Evolutionary conservation across 2,329 filamentous ascomycete species (phyloP).

Genomic region (Fusarium annulatum): DNA sequence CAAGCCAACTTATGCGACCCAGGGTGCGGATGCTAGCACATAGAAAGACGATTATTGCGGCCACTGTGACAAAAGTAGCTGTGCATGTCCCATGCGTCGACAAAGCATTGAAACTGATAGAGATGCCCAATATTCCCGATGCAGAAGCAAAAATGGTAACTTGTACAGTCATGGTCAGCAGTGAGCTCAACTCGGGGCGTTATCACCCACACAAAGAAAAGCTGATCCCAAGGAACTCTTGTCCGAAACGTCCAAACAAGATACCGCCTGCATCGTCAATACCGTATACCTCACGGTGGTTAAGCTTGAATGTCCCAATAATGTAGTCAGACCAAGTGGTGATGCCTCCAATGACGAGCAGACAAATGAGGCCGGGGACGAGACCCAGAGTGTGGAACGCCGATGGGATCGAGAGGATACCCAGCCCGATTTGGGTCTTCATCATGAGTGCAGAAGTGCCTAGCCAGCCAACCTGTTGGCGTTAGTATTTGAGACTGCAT

Average conservation of each 20-base stretch:
- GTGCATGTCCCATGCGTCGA: slow-evolving; percentile 54
- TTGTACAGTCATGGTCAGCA: slow-evolving; percentile 5
- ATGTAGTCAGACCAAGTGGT: slow-evolving; percentile 63
- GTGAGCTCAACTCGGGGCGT: fast-evolving
- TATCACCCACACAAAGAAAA: slow-evolving; percentile 49
- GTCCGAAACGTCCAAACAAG: slow-evolving; percentile 60
- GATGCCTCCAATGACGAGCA: slow-evolving; percentile 55
- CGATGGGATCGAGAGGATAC: slow-evolving; percentile 60
- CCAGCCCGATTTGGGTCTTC: slow-evolving; percentile 59
- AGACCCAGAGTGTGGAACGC: slow-evolving; percentile 59
- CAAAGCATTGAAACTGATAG: slow-evolving; percentile 54
- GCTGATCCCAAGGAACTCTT: slow-evolving; percentile 53
- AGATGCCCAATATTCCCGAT: slow-evolving; percentile 46
- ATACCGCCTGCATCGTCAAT: slow-evolving; percentile 64
- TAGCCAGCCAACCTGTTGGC: slow-evolving; percentile 54
- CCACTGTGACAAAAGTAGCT: slow-evolving; percentile 53
- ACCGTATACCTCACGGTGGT: slow-evolving; percentile 62
- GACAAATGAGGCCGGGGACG: slow-evolving; percentile 58
- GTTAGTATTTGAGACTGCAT: neutral
- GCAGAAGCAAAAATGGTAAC: slow-evolving; percentile 36
- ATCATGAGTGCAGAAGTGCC: slow-evolving; percentile 59
- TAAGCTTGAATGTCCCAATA: slow-evolving; percentile 62
- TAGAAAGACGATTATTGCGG: slow-evolving; percentile 44
- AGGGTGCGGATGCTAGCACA: slow-evolving; percentile 50
- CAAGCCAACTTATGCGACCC: slow-evolving; percentile 48